These are phyloP conservation scores for Metarhizium humberi DNA, from an alignment of 2,329 filamentous ascomycete species.

Conservation along the genomic window DNA sequence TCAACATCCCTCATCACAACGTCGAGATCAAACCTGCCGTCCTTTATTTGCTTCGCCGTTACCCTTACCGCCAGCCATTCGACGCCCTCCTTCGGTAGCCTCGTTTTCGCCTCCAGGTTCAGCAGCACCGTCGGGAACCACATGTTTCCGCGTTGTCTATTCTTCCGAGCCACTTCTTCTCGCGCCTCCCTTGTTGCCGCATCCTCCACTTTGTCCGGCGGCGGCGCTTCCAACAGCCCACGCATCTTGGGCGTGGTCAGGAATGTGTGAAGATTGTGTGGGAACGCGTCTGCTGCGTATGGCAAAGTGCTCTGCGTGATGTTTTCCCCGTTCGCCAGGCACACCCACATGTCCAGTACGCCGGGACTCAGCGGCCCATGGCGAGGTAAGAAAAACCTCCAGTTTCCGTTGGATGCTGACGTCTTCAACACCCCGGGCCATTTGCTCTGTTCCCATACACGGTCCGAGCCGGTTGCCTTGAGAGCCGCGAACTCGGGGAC, in stretches of 20 bases:
- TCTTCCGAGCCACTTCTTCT: slow-evolving; percentile 51
- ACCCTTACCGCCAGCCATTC: slow-evolving; percentile 64
- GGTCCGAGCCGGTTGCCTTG: slow-evolving; percentile 6
- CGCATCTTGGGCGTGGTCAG: slow-evolving; percentile 1
- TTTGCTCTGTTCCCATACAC: slow-evolving; percentile 10
- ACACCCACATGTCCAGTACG: slow-evolving; percentile 43
- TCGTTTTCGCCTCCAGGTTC: slow-evolving; percentile 69
- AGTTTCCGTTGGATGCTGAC: slow-evolving; percentile 14
- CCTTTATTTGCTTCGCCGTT: slow-evolving; percentile 55
- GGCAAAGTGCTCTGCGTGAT: slow-evolving; percentile 58
- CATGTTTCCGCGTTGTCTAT: slow-evolving; percentile 33
- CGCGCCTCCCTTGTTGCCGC: slow-evolving; percentile 61
- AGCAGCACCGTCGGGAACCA: slow-evolving; percentile 72
- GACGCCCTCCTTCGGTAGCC: slow-evolving; percentile 54
- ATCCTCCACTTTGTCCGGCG: slow-evolving; percentile 24
- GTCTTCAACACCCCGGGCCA: slow-evolving; percentile 16
- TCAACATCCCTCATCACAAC: slow-evolving; percentile 46
- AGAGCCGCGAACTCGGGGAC: slow-evolving; percentile 10
- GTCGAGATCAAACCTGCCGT: slow-evolving; percentile 67
- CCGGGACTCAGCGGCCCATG: slow-evolving; percentile 7
- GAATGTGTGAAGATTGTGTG: slow-evolving; percentile 17
- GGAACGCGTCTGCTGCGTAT: slow-evolving; percentile 55
- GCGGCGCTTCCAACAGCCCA: not conserved
- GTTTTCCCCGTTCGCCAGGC: slow-evolving; percentile 45
- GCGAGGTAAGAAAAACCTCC: slow-evolving; percentile 20